Conservation (phyloP, 176 grass and related monocot genomes). For the Areca catechu region DNA sequence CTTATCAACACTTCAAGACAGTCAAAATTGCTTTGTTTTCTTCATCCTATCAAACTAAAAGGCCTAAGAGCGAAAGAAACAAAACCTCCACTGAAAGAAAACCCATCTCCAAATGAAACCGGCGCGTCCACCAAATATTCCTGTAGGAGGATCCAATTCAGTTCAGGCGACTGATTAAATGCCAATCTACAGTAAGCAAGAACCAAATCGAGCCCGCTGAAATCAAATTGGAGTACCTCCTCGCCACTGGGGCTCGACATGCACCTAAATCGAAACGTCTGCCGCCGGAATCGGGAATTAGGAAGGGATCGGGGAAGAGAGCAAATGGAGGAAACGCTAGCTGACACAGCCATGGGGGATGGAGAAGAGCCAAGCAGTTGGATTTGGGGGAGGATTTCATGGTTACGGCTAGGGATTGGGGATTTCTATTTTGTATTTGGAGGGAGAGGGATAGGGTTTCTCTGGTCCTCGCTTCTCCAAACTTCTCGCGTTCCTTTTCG, state of each 20-base stretch:
- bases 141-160: conserved; percentile 11
- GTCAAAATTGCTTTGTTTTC: not conserved
- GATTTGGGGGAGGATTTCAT: conserved; percentile 27
- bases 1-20: not conserved
- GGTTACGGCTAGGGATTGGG: conserved; percentile 28
- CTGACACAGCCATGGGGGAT: conserved; percentile 43
- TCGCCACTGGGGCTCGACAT: conserved; percentile 32
- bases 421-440: too few relatives aligned
- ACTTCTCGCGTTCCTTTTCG: not conserved
- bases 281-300: conserved; percentile 10
- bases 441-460: conserved; percentile 57
- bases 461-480: conserved; percentile 35
- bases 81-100: conserved; percentile 82
- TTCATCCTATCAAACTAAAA: not conserved
- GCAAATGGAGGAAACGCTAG: conserved; percentile 26
- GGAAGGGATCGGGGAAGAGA: conserved; percentile 22
- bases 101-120: conserved; percentile 72
- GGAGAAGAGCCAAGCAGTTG: not conserved
- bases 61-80: not conserved
- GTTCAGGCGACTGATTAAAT: too few relatives aligned
- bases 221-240: conserved; percentile 30
- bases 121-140: conserved; percentile 67
- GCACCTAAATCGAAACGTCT: conserved; percentile 27
- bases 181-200: not conserved
- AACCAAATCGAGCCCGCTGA: not conserved